Conservation (phyloP, 140 eudicot genomes). For the Ambrosia hybrid region DNA sequence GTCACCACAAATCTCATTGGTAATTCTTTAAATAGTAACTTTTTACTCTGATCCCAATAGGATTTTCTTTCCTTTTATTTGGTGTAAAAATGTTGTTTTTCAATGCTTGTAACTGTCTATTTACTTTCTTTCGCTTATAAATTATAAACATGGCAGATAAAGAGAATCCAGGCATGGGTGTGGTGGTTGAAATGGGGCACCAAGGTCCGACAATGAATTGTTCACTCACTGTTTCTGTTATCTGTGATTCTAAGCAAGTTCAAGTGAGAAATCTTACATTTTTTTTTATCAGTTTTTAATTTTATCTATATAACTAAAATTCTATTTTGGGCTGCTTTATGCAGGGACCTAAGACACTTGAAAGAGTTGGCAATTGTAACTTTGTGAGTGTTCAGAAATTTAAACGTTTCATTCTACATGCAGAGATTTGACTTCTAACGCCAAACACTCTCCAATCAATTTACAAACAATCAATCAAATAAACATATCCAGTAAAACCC, state of each 20-base stretch:
- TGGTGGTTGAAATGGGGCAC: constrained; percentile 57
- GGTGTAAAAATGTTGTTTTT: not conserved
- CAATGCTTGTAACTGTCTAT: not conserved
- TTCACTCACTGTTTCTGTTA: constrained; percentile 78
- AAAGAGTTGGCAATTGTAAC: constrained; percentile 50
- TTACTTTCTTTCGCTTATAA: constrained; percentile 13
- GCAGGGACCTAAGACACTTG: constrained; percentile 70
- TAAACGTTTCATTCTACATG: constrained; percentile 13
- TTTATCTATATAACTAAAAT: not conserved
- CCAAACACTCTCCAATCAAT: not conserved
- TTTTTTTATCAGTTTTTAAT: not conserved
- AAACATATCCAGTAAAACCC: too few relatives aligned
- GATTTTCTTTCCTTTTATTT: too few relatives aligned
- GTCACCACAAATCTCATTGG: constrained; percentile 59
- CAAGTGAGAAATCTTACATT: constrained; percentile 46
- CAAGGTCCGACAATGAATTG: constrained; percentile 48
- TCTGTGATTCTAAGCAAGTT: constrained; percentile 66
- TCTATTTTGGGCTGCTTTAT: constrained; percentile 6
- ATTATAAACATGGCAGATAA: constrained; percentile 52
- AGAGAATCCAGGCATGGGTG: constrained; percentile 62
- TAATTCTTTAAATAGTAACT: constrained; percentile 25
- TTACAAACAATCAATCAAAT: too few relatives aligned
- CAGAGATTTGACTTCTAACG: not conserved
- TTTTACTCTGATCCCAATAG: too few relatives aligned
- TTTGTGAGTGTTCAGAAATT: constrained; percentile 54